Base-by-base conservation (phyloP, 2,329 filamentous ascomycete species). In the Sporothrix globosa region DNA sequence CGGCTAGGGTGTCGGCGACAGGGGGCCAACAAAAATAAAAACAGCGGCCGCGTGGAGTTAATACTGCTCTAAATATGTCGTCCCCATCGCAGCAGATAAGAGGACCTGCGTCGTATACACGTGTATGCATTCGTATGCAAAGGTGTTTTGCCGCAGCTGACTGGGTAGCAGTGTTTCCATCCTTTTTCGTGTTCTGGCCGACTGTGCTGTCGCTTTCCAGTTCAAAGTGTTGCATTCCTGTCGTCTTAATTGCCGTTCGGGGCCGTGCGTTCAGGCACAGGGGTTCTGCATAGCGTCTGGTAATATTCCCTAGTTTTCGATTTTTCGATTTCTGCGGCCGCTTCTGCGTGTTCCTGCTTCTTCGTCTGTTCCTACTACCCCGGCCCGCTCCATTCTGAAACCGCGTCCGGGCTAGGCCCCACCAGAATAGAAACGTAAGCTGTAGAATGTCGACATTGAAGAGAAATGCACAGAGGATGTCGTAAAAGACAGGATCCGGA, bases 331-430 rank as follows among this genome's bases (percentile, higher is more conserved):
- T 61, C 27, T 63, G 39, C 39, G 58, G 39, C 39, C 10, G 58
- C 39, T 21, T 48, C 19, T 50, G 39, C 58, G 10, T 61, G 34
- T 58, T 63, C 19, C 21, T 53, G 50, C 52, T 27, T 54, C 46
- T 48, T 60, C 54, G 39, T 39, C n/a, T n/a, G 24, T 19, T 53
- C 50, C n/a, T 24, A n/a, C 63, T 41, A 67, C 67, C 39, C 52
- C 67, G 69, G 66, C 58, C 69, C 52, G 41, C 63, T 34, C 61
- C 41, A 67, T 60, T 52, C 56, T 73, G 67, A 69, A 70, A 70
- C 70, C 34, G 44, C 61, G 17, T 50, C 44, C 24, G 24, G 39
- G 44, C 61, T 21, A 63, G 24, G 52, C 24, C 58, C 69, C 52
- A 39, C 24, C 30, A 67, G 50, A 56, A 66, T 44, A 44, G 41